Percentiles rank a stretch among this genome's conserved stretches.
Conservation (phyloP, 495 filamentous ascomycete species). For the Daldinia vernicosa region DNA sequence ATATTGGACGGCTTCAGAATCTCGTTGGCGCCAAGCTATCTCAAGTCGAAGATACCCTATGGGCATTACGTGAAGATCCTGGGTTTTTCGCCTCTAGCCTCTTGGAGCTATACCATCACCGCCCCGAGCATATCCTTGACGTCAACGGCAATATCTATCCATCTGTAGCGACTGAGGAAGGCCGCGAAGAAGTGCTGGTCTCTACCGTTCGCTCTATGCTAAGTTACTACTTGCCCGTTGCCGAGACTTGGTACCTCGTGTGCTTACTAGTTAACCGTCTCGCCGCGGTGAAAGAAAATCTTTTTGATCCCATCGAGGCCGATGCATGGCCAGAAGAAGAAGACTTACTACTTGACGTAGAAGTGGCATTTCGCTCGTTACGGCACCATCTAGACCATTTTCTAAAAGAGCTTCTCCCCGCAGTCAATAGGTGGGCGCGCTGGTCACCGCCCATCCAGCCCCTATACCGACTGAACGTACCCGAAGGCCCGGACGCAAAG, state of each 20-base stretch:
- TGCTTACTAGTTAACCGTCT: neutral
- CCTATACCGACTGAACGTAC: neutral
- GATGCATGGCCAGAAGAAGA: neutral
- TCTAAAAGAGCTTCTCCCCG: neutral
- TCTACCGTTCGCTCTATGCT: neutral
- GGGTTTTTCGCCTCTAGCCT: neutral
- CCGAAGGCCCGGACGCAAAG: neutral
- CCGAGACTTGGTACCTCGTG: neutral
- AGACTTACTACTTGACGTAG: neutral
- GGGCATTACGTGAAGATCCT: neutral
- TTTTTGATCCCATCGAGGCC: neutral
- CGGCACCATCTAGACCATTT: neutral
- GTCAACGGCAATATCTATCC: neutral
- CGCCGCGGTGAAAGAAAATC: neutral
- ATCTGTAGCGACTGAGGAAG: neutral
- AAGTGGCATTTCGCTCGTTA: neutral
- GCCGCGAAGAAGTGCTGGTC: neutral
- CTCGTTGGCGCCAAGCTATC: neutral
- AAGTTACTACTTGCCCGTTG: neutral
- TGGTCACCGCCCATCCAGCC: conserved; percentile 1
- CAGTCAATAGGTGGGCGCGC: neutral
- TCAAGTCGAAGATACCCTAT: neutral
- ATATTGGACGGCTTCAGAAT: neutral
- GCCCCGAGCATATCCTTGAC: neutral
- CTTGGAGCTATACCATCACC: neutral